Percentiles rank a stretch among this genome's conserved stretches.
phyloP scores from a whole-genome alignment of 768 basidiomycete species.

The Lentinula sp. region DNA sequence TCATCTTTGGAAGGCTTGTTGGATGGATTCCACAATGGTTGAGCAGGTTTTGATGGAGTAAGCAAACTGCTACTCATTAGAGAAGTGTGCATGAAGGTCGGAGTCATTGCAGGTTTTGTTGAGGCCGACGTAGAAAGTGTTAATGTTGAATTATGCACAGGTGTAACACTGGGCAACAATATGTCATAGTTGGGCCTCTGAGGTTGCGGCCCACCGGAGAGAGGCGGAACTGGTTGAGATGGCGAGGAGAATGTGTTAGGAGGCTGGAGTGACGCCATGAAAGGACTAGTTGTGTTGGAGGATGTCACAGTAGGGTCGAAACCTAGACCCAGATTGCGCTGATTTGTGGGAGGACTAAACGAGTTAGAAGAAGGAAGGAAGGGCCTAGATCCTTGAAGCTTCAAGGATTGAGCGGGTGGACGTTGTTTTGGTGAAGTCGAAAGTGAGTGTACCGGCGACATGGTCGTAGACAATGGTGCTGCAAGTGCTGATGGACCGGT shows the following conservation, averaged over 20 bases:
- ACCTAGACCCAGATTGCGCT: background rate
- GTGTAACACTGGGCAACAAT: slow-evolving; percentile 23
- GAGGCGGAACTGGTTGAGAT: background rate
- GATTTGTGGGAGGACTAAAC: slow-evolving; percentile 25
- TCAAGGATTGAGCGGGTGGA: slow-evolving; percentile 10
- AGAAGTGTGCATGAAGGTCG: background rate
- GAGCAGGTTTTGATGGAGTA: slow-evolving; percentile 57
- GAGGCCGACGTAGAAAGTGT: slow-evolving; percentile 22
- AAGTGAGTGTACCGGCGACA: slow-evolving; percentile 7
- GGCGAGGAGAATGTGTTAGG: slow-evolving; percentile 20
- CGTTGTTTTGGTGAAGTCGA: slow-evolving; percentile 10
- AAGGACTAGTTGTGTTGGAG: slow-evolving; percentile 43
- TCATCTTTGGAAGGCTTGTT: slow-evolving; percentile 57
- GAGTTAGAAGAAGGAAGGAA: background rate
- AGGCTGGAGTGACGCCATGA: slow-evolving; percentile 61
- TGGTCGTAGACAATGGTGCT: slow-evolving; percentile 12
- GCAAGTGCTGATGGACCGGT: slow-evolving; percentile 7
- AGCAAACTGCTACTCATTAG: slow-evolving; percentile 43
- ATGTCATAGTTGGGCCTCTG: slow-evolving; percentile 57
- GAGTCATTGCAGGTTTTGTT: slow-evolving; percentile 15
- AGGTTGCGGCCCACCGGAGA: slow-evolving; percentile 11
- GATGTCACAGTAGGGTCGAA: background rate
- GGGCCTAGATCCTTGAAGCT: background rate
- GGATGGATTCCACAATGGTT: slow-evolving; percentile 37
- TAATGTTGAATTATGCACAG: background rate